Conservation (phyloP, 805 yeast species). For the Pichia manshurica region DNA sequence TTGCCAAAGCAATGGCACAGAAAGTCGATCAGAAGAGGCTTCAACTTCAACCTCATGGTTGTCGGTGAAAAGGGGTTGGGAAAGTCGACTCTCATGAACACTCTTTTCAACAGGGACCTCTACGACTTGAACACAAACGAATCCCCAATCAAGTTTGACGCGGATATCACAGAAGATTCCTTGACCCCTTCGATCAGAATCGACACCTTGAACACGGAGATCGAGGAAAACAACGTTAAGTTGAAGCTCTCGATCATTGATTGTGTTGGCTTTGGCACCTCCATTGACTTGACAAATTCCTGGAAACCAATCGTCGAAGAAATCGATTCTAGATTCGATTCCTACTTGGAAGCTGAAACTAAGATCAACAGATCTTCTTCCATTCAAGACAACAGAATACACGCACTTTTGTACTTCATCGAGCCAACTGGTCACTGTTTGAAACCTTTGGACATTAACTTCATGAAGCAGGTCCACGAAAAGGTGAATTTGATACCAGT, state of each 20-base stretch:
- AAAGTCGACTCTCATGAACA: slow-evolving; percentile 85
- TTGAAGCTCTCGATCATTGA: slow-evolving; percentile 79
- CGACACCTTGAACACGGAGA: slow-evolving; percentile 57
- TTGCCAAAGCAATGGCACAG: slow-evolving; percentile 99
- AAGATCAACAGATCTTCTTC: slow-evolving; percentile 63
- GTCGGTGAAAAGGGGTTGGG: slow-evolving; percentile 93
- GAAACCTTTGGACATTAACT: slow-evolving; percentile 80
- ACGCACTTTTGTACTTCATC: slow-evolving; percentile 88
- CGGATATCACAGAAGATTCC: slow-evolving; percentile 26
- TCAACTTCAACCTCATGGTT: slow-evolving; percentile 79
- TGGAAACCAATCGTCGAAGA: slow-evolving; percentile 93
- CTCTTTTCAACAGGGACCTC: slow-evolving; percentile 70
- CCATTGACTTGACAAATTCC: slow-evolving; percentile 68
- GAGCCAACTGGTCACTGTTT: slow-evolving; percentile 96
- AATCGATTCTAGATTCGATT: slow-evolving; percentile 79
- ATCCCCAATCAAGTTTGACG: neutral
- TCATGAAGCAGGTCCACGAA: slow-evolving; percentile 81
- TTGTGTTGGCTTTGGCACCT: slow-evolving; percentile 93
- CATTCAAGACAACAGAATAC: slow-evolving; percentile 77
- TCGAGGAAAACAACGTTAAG: slow-evolving; percentile 92
- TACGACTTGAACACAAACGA: slow-evolving; percentile 35
- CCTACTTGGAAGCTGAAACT: slow-evolving; percentile 84
- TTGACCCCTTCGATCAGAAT: slow-evolving; percentile 40
- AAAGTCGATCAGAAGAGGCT: slow-evolving; percentile 84
- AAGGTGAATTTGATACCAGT: slow-evolving; percentile 93